phyloP scores from a whole-genome alignment of 164 flowering plant species.

The Dillenia turbinata region DNA sequence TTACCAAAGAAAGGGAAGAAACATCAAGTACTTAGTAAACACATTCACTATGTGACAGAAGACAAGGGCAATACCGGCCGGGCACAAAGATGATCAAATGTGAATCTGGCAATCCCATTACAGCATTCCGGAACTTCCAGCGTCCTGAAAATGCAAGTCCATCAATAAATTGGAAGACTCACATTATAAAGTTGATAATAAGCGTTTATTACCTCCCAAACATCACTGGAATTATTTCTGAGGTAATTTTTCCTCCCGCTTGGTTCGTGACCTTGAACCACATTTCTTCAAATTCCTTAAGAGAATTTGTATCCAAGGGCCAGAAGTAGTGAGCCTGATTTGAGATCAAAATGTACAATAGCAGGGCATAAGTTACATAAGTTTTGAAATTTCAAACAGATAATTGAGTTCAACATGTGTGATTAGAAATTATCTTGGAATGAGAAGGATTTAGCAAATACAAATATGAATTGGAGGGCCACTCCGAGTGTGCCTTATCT shows the following conservation, averaged over 20 bases:
- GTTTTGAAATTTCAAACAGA: no score
- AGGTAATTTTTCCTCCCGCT: conserved; percentile 48
- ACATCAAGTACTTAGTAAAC: no score
- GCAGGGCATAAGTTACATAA: no score
- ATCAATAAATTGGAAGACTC: conserved; percentile 6
- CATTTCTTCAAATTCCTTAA: conserved; percentile 56
- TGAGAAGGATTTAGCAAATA: no score
- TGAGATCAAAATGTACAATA: no score
- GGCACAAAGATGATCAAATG: conserved; percentile 91
- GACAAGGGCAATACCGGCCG: conserved; percentile 58
- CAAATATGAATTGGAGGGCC: no score
- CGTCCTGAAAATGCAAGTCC: conserved; percentile 34
- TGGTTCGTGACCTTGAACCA: conserved; percentile 54
- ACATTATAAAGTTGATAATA: not conserved
- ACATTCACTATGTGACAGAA: not conserved
- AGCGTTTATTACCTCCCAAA: conserved; percentile 73
- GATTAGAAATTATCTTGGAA: no score
- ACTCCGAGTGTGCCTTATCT: no score
- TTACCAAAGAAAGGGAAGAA: no score
- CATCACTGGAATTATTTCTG: conserved; percentile 75
- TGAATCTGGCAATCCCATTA: conserved; percentile 80
- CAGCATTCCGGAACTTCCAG: conserved; percentile 89
- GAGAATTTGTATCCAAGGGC: conserved; percentile 48
- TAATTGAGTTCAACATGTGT: no score
- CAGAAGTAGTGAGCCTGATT: conserved; percentile 66